phyloP scores from a whole-genome alignment of 129 eudicot species.

The Lonicera japonica region DNA sequence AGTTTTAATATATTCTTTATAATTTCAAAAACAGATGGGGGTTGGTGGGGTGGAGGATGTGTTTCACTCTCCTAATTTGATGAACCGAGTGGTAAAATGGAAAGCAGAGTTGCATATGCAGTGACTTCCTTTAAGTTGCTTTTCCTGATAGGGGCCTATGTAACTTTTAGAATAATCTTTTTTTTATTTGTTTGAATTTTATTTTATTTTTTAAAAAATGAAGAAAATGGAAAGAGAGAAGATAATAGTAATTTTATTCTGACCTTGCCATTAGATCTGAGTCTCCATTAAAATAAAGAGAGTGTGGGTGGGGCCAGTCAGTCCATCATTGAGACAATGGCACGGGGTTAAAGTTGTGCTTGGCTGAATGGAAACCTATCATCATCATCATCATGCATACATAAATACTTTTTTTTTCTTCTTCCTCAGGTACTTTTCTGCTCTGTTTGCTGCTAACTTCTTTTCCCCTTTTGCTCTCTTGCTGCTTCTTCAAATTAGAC shows the following conservation, averaged over 20 bases:
- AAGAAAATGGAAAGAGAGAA: too few relatives aligned
- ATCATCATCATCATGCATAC: too few relatives aligned
- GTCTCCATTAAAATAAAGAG: conserved; percentile 30
- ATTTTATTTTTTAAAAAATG: too few relatives aligned
- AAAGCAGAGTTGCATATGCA: not conserved
- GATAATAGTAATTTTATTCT: not conserved
- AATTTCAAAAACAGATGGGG: not conserved
- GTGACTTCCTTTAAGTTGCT: too few relatives aligned
- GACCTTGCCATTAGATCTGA: conserved; percentile 1
- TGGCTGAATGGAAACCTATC: too few relatives aligned
- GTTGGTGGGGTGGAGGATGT: too few relatives aligned
- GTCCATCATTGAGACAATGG: conserved; percentile 41
- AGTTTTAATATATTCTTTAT: too few relatives aligned
- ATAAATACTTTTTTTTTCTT: conserved; percentile 7
- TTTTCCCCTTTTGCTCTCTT: not conserved
- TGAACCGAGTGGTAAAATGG: conserved; percentile 3
- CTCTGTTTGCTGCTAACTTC: not conserved
- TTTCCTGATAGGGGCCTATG: not conserved
- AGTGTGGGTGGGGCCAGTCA: conserved; percentile 32
- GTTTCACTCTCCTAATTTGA: conserved; percentile 5
- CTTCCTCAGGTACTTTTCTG: not conserved
- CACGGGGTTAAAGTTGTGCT: conserved; percentile 38
- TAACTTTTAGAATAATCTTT: conserved; percentile 1
- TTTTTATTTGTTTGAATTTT: too few relatives aligned
- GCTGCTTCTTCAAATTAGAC: too few relatives aligned